Conservation (phyloP, 371 early-diverging fungal genomes). For the Rhizopus stolonifer region DNA sequence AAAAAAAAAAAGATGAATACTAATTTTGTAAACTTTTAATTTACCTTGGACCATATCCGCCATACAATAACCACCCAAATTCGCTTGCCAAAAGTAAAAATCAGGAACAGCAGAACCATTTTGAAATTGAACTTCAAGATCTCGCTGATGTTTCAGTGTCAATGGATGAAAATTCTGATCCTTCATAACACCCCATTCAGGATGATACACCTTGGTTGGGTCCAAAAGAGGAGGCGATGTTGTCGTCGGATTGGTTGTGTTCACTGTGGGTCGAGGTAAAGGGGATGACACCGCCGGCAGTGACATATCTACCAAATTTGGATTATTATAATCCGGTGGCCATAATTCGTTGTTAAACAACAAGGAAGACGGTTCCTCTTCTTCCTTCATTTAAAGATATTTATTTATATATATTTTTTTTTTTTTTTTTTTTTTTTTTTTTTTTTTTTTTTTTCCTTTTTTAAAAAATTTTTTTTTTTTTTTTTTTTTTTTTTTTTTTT, state of each 20-base stretch:
- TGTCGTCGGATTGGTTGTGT: conserved; percentile 20
- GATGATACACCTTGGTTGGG: conserved; percentile 41
- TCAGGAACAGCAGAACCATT: conserved; percentile 29
- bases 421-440: conserved; percentile 8
- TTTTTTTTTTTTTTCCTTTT: neutral
- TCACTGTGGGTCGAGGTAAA: conserved; percentile 6
- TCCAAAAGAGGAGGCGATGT: conserved; percentile 16
- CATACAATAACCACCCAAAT: conserved; percentile 52
- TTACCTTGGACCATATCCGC: conserved; percentile 49
- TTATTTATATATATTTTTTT: conserved; percentile 4
- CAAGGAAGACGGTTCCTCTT: conserved; percentile 8
- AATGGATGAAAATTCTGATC: conserved; percentile 49
- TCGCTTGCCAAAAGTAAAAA: conserved; percentile 55
- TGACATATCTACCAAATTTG: conserved; percentile 1
- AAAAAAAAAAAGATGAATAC: neutral
- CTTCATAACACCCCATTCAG: conserved; percentile 50
- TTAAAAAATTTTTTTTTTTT: too few relatives aligned
- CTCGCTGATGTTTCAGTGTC: conserved; percentile 45
- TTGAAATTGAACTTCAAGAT: conserved; percentile 39
- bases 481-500: too few relatives aligned
- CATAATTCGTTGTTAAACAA: neutral
- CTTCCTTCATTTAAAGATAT: conserved; percentile 7
- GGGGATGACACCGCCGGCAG: conserved; percentile 14
- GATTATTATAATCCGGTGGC: conserved; percentile 1
- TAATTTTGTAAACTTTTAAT: neutral